Conservation (phyloP, 1,139 yeast species). For the Nakaseomyces uthaithaninus region DNA sequence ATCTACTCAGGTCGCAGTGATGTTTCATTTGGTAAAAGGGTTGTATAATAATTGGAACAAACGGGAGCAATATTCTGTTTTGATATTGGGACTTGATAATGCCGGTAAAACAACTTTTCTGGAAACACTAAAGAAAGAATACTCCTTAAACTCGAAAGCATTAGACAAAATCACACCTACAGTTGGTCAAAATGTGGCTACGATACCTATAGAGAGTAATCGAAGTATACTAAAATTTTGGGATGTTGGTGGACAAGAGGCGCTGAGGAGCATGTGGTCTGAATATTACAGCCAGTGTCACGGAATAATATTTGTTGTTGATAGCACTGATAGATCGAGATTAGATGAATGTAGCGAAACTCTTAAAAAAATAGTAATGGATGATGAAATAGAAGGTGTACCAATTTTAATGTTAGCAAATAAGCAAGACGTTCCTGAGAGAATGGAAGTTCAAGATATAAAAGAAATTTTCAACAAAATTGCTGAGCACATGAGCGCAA, state of each 20-base stretch:
- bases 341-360: constrained; percentile 72
- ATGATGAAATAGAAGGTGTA: constrained; percentile 59
- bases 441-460: constrained; percentile 69
- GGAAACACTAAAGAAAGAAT: constrained; percentile 51
- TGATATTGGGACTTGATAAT: constrained; percentile 85
- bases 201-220: constrained; percentile 38
- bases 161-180: constrained; percentile 53
- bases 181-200: constrained; percentile 67
- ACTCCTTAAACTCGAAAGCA: constrained; percentile 33
- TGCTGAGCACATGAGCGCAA: constrained; percentile 76
- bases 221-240: constrained; percentile 67
- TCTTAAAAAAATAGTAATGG: constrained; percentile 34
- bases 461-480: constrained; percentile 73
- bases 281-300: constrained; percentile 80
- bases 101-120: constrained; percentile 90
- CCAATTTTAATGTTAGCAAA: constrained; percentile 93
- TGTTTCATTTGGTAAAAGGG: constrained; percentile 63
- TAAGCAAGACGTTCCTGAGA: constrained; percentile 83
- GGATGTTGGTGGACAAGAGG: constrained; percentile 94
- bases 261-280: constrained; percentile 77
- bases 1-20: no score
- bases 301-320: constrained; percentile 86
- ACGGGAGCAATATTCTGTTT: constrained; percentile 60
- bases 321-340: constrained; percentile 76
- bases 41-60: constrained; percentile 49